Evolutionary conservation across 108 stramenopile species (phyloP).

Genomic region (Cyclotella sp.): DNA sequence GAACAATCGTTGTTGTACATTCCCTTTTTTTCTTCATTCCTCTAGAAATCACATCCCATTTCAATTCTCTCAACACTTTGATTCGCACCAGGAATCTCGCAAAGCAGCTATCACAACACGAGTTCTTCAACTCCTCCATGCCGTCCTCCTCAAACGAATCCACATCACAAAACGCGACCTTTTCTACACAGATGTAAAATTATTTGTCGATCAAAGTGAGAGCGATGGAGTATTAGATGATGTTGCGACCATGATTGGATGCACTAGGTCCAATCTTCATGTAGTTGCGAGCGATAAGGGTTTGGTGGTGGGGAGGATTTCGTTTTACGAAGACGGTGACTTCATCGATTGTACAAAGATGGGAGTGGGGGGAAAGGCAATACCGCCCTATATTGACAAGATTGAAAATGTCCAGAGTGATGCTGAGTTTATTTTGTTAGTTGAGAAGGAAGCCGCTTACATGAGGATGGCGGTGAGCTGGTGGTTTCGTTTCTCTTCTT

Average conservation of each 20-base stretch:
- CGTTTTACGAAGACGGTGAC: slow-evolving; percentile 95
- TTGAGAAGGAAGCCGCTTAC: slow-evolving; percentile 99
- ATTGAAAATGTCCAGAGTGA: slow-evolving; percentile 92
- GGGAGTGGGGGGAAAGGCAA: slow-evolving; percentile 98
- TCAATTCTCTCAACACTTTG: neutral
- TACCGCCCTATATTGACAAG: slow-evolving; percentile 96
- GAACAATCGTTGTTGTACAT: neutral
- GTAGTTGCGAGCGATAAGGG: slow-evolving; percentile 98
- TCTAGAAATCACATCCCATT: no score
- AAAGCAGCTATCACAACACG: slow-evolving; percentile 96
- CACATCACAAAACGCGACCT: slow-evolving; percentile 99
- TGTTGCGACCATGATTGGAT: slow-evolving; percentile 95
- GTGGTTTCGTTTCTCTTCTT: neutral
- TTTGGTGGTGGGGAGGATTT: slow-evolving; percentile 93
- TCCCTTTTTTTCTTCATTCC: neutral
- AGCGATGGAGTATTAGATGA: slow-evolving; percentile 96
- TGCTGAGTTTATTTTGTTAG: slow-evolving; percentile 96
- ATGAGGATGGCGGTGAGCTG: slow-evolving; percentile 92
- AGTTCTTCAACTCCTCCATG: slow-evolving; percentile 93
- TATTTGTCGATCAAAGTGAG: slow-evolving; percentile 95
- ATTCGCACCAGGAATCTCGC: slow-evolving; percentile 67
- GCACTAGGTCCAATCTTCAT: slow-evolving; percentile 95
- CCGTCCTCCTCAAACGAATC: slow-evolving; percentile 89
- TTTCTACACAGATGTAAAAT: slow-evolving; percentile 98
- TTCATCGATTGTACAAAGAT: slow-evolving; percentile 92